Evolutionary conservation across 129 eudicot species (phyloP).

Genomic region (Erigeron canadensis): DNA sequence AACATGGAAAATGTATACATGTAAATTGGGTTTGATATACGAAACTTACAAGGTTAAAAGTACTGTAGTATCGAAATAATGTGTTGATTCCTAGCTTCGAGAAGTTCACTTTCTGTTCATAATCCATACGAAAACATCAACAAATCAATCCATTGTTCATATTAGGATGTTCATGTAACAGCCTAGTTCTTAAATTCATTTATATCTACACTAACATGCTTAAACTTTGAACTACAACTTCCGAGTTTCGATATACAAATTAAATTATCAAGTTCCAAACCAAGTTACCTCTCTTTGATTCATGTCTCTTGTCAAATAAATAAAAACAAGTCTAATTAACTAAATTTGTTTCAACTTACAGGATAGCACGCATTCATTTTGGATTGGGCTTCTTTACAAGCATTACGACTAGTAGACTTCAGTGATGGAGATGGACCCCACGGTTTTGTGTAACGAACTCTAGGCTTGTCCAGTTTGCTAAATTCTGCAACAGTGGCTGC

Average conservation of each 20-base stretch:
- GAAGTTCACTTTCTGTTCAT: conserved; percentile 75
- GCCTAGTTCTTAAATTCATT: background rate
- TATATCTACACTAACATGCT: background rate
- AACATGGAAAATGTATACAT: background rate
- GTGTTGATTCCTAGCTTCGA: conserved; percentile 82
- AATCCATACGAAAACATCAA: conserved; percentile 23
- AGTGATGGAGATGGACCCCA: conserved; percentile 66
- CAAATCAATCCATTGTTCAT: no score
- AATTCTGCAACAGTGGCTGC: conserved; percentile 67
- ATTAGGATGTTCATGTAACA: background rate
- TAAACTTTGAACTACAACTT: background rate
- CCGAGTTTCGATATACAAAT: background rate
- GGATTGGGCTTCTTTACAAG: conserved; percentile 53
- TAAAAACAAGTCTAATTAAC: background rate
- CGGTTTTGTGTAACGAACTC: conserved; percentile 66
- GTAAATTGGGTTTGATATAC: background rate
- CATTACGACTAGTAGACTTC: conserved; percentile 53
- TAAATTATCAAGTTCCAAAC: conserved; percentile 3
- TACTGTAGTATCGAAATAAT: conserved; percentile 82
- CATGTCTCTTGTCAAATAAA: background rate
- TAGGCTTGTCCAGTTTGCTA: conserved; percentile 73
- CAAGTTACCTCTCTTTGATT: background rate
- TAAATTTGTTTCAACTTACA: conserved; percentile 45
- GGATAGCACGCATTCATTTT: conserved; percentile 42
- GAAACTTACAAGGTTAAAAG: conserved; percentile 71